phyloP scores from a whole-genome alignment of 257 asterid genomes.

The Solanum neorickii region DNA sequence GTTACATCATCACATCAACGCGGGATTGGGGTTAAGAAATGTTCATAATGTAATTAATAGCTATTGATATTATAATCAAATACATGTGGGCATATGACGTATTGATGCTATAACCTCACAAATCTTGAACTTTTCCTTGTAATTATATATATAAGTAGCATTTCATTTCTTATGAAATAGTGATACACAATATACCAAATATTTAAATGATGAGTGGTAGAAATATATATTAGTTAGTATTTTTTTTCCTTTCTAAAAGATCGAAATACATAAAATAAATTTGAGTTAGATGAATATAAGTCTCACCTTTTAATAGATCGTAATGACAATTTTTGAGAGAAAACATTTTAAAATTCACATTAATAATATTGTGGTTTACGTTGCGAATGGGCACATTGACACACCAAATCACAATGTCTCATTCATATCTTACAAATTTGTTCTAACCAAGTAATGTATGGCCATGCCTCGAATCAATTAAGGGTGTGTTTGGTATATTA shows the following conservation, averaged over 20 bases:
- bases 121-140: not conserved
- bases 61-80: not conserved
- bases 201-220: not conserved
- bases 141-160: not conserved
- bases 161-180: not conserved
- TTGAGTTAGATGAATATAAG: not conserved
- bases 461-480: not conserved
- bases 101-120: not conserved
- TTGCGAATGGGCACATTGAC: not conserved
- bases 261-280: not conserved
- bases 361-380: not conserved
- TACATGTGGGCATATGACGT: not conserved
- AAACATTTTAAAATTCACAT: not conserved
- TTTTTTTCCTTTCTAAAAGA: not conserved
- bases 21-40: not conserved
- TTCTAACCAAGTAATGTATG: not conserved
- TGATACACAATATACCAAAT: not conserved
- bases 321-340: not conserved
- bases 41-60: not conserved
- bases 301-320: not conserved
- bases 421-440: not conserved
- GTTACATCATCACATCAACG: not conserved
- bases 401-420: not conserved
- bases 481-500: no score
- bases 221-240: not conserved